Conservation (phyloP, 2,329 filamentous ascomycete species). For the Cercospora zeina region DNA sequence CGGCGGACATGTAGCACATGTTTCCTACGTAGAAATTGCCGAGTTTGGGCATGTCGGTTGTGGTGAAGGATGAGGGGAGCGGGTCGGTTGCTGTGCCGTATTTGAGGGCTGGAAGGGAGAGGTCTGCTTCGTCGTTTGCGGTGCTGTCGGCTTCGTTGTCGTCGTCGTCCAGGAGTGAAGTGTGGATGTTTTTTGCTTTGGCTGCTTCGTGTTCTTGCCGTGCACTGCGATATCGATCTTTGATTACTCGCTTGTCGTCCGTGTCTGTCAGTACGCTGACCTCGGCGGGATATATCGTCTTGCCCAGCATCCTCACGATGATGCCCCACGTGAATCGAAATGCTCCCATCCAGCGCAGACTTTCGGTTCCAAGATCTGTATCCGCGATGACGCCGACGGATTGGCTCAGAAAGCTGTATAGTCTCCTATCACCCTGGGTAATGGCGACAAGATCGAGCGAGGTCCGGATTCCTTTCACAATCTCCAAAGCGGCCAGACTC, state of each 20-base stretch:
- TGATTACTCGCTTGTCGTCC: slow-evolving; percentile 71
- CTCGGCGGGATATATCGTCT: slow-evolving; percentile 84
- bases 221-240: slow-evolving; percentile 63
- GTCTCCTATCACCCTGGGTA: slow-evolving; percentile 73
- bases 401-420: slow-evolving; percentile 87
- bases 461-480: slow-evolving; percentile 84
- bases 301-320: slow-evolving; percentile 70
- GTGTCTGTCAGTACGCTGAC: slow-evolving; percentile 81
- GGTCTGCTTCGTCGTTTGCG: slow-evolving; percentile 28
- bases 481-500: slow-evolving; percentile 73
- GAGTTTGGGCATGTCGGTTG: slow-evolving; percentile 71
- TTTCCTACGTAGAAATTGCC: slow-evolving; percentile 95
- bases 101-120: slow-evolving; percentile 64
- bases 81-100: slow-evolving; percentile 80
- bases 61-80: slow-evolving; percentile 74
- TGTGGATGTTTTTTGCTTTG: slow-evolving; percentile 30
- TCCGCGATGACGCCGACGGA: slow-evolving; percentile 88
- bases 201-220: slow-evolving; percentile 35
- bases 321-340: slow-evolving; percentile 84
- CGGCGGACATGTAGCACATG: slow-evolving; percentile 87
- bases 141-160: slow-evolving; percentile 13
- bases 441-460: slow-evolving; percentile 84
- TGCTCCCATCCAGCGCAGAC: slow-evolving; percentile 89
- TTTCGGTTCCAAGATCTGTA: slow-evolving; percentile 82
- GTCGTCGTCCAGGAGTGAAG: slow-evolving; percentile 16